A percentile compares a stretch with the other conserved stretches of the same genome.
Evolutionary conservation across 192 early-diverging fungal genomes (phyloP).

Genomic region (Backusella mclennaniae): DNA sequence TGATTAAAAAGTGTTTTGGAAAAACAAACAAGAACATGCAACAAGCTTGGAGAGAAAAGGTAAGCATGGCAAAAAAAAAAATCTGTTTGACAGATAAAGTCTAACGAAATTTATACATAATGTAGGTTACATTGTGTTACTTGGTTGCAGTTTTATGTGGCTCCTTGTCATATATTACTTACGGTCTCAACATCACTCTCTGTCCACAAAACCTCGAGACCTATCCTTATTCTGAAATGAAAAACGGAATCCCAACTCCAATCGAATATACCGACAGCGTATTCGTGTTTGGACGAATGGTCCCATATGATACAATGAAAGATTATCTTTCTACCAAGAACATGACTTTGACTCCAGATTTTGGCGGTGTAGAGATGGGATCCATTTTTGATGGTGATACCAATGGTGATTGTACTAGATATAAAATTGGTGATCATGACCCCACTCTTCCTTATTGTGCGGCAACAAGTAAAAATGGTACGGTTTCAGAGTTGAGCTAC

Average conservation of each 20-base stretch:
- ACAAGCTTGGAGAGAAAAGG: conserved; percentile 62
- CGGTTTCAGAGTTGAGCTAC: neutral
- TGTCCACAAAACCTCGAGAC: conserved; percentile 26
- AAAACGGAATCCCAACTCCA: conserved; percentile 8
- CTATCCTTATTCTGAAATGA: conserved; percentile 13
- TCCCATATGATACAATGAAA: conserved; percentile 23
- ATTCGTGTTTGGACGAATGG: conserved; percentile 31
- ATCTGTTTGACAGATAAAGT: neutral
- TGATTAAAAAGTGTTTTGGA: conserved; percentile 39
- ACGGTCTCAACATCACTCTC: conserved; percentile 39
- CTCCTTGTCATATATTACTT: conserved; percentile 42
- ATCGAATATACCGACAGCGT: conserved; percentile 9
- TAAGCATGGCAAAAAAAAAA: neutral
- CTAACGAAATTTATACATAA: neutral
- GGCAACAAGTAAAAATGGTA: conserved; percentile 30
- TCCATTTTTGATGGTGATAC: conserved; percentile 34
- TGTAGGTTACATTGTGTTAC: conserved; percentile 43
- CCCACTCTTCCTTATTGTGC: conserved; percentile 24
- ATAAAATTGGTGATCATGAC: conserved; percentile 4
- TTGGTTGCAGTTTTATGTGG: conserved; percentile 40
- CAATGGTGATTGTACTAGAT: conserved; percentile 12
- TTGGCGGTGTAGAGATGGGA: conserved; percentile 29
- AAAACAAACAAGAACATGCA: conserved; percentile 37
- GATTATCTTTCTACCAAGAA: conserved; percentile 15
- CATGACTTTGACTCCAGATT: conserved; percentile 30